Percentiles rank a stretch among this genome's conserved stretches.
Conservation (phyloP, 495 filamentous ascomycete genomes). For the Neurospora tetrasperma region DNA sequence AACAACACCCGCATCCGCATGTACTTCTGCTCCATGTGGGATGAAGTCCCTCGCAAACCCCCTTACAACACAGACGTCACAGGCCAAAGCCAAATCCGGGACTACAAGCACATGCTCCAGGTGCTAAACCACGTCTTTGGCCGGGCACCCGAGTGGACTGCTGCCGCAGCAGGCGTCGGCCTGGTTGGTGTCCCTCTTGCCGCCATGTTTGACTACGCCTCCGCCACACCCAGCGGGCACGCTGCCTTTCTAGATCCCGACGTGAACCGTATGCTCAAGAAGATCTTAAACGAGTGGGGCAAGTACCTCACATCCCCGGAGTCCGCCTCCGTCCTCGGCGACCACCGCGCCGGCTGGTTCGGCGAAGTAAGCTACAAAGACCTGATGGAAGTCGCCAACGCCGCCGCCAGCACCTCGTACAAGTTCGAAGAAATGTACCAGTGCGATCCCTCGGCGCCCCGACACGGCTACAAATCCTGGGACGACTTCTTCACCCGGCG, state of each 20-base stretch:
- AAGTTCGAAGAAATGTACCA: slow-evolving; percentile 43
- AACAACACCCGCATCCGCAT: slow-evolving; percentile 36
- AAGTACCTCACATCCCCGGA: slow-evolving; percentile 46
- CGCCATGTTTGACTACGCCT: slow-evolving; percentile 62
- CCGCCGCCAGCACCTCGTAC: slow-evolving; percentile 26
- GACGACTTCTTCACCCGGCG: slow-evolving; percentile 66
- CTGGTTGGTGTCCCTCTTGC: slow-evolving; percentile 60
- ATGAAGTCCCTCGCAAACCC: slow-evolving; percentile 48
- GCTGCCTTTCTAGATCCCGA: slow-evolving; percentile 56
- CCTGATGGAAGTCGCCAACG: slow-evolving; percentile 40
- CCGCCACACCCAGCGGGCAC: slow-evolving; percentile 57
- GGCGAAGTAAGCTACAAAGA: slow-evolving; percentile 35
- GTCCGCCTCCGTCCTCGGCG: slow-evolving; percentile 47
- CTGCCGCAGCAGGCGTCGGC: slow-evolving; percentile 40
- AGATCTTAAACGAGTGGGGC: slow-evolving; percentile 58
- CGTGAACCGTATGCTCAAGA: slow-evolving; percentile 59
- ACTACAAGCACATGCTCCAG: slow-evolving; percentile 54
- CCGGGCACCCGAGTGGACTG: slow-evolving; percentile 51
- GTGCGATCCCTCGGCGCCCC: slow-evolving; percentile 36
- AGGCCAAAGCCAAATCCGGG: slow-evolving; percentile 47
- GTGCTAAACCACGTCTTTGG: slow-evolving; percentile 55
- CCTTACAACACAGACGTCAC: slow-evolving; percentile 53
- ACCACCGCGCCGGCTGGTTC: slow-evolving; percentile 50
- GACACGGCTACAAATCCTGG: slow-evolving; percentile 62
- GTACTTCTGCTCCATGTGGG: slow-evolving; percentile 54